Evolutionary conservation across 495 filamentous ascomycete genomes (phyloP), one percentile per base, ranked within the genome.

Genomic region (Trypethelium eluteriae): DNA sequence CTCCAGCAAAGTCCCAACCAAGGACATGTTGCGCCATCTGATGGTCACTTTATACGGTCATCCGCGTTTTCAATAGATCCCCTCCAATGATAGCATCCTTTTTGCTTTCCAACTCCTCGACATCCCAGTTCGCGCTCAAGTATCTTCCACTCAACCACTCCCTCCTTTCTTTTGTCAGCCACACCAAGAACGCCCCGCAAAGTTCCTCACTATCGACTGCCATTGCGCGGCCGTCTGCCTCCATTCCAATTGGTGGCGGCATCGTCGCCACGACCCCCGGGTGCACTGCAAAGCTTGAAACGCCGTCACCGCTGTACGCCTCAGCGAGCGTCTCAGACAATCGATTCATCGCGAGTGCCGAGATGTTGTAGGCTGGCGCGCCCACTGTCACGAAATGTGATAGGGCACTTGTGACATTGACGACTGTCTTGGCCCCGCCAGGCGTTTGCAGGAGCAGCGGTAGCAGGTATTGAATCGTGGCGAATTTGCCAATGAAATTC

Each of bases 61-160:
- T 66, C 25, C 67, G 47, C 64, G 67, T 65, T 62, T 70, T 70
- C 66, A 70, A 62, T 66, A 49, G n/a, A 53, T 68, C 63, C 18
- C 35, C 18, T 7, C 65, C 56, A 3, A 70, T 50, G 46, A 70
- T 63, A n/a, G 14, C 50, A 39, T 70, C 66, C 69, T 38, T 53
- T 62, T 36, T 68, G 14, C 47, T n/a, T 62, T 68, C 67, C 47
- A 70, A 66, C 39, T 70, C 69, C 38, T 66, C 49, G 18, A 70
- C 67, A 64, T 70, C 68, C 68, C 65, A 67, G 25, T 35, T 67
- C 2, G 66, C 65, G 49, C 53, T 63, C 57, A 70, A 10, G 47
- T 70, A 70, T 53, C 66, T 18, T 36, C 69, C 69, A 36, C 41
- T 63, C 62, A 70, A 59, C 69, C 69, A 70, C 35, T 68, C 69